Evolutionary conservation across 2,329 filamentous ascomycete species (phyloP).

Genomic region (Arthrobotrys entomopaga): DNA sequence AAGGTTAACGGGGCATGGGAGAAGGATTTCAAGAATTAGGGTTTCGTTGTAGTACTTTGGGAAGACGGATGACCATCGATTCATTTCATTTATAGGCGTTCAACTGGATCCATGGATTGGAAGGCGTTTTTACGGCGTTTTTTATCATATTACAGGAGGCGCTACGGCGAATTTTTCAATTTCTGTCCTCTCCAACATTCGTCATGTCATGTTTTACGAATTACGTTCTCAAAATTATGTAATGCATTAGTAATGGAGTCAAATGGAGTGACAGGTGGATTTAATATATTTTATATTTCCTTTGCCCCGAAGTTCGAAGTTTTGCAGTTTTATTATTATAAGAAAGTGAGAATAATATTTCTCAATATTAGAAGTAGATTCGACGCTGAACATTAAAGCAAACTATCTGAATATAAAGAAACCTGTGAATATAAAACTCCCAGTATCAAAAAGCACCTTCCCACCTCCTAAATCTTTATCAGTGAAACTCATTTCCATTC

Average conservation of each 20-base stretch:
- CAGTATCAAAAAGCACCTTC: too few relatives aligned
- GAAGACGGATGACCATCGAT: background rate
- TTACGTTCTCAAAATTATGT: background rate
- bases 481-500: too few relatives aligned
- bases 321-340: too few relatives aligned
- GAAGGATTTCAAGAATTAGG: constrained; percentile 50
- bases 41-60: background rate
- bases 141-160: background rate
- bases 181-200: background rate
- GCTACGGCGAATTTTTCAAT: background rate
- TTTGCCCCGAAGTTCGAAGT: background rate
- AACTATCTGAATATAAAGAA: too few relatives aligned
- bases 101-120: background rate
- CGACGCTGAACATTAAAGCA: too few relatives aligned
- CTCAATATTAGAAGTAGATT: too few relatives aligned
- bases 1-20: constrained; percentile 49
- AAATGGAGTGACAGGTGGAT: background rate
- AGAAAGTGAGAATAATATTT: too few relatives aligned
- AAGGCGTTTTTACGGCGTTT: background rate
- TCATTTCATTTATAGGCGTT: background rate
- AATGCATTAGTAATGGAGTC: background rate
- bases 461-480: too few relatives aligned
- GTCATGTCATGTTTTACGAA: background rate
- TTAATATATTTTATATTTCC: background rate
- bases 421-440: too few relatives aligned